Percentiles rank a stretch among this genome's conserved stretches.
phyloP scores from a whole-genome alignment of 2,329 filamentous ascomycete genomes.

The Fusarium nurragi region DNA sequence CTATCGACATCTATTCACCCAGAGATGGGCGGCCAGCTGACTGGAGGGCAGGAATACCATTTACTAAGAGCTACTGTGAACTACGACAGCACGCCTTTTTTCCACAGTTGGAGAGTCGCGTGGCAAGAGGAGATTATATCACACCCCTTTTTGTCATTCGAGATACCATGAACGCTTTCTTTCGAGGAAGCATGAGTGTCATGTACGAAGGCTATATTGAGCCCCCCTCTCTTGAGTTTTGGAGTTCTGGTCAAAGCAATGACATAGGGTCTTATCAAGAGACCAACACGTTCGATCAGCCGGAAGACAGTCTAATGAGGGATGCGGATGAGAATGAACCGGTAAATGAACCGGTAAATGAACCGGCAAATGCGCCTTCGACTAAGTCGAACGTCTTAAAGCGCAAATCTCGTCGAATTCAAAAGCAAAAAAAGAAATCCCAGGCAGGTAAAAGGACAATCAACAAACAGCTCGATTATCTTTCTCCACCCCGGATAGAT shows the following conservation, averaged over 20 bases:
- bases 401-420: not conserved
- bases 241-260: not conserved
- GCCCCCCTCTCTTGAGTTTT: not conserved
- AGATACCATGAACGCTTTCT: not conserved
- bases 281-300: not conserved
- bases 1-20: not conserved
- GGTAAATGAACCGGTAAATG: not conserved
- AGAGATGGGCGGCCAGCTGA: not conserved
- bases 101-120: not conserved
- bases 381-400: not conserved
- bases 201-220: not conserved
- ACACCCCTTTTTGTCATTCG: not conserved
- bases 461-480: not conserved
- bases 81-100: not conserved
- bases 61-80: not conserved
- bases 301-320: not conserved
- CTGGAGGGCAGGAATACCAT: not conserved
- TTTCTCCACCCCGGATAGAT: not conserved
- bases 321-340: not conserved
- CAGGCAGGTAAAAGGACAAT: not conserved
- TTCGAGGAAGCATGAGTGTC: not conserved
- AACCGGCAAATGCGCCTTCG: too few species aligned
- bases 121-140: not conserved
- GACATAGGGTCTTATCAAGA: too few species aligned
- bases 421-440: not conserved